Evolutionary conservation across 345 rosid genomes (phyloP).

Genomic region (Hevea brasiliensis): DNA sequence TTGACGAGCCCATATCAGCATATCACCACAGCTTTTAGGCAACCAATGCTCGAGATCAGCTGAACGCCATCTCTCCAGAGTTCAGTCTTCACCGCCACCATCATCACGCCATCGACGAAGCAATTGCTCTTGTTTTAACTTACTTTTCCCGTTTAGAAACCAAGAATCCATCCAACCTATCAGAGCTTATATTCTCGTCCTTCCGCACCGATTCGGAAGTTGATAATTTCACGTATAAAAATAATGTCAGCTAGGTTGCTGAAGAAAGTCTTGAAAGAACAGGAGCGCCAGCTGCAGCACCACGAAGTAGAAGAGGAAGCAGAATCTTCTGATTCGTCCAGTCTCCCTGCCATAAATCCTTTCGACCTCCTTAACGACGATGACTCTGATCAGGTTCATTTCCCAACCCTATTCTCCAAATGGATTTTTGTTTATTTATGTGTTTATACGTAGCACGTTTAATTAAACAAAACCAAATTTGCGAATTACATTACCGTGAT

Average conservation of each 20-base stretch:
- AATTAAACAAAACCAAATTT: background rate
- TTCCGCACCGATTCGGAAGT: background rate
- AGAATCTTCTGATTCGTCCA: slow-evolving; percentile 37
- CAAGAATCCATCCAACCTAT: background rate
- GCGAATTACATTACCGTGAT: no score
- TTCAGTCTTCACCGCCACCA: background rate
- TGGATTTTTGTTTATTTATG: background rate
- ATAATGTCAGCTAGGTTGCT: slow-evolving; percentile 73
- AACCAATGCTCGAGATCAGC: background rate
- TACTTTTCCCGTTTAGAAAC: background rate
- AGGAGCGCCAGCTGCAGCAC: slow-evolving; percentile 47
- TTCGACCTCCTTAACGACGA: slow-evolving; percentile 70
- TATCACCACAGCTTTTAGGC: background rate
- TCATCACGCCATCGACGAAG: background rate
- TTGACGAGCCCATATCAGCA: background rate
- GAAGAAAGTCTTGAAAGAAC: slow-evolving; percentile 75
- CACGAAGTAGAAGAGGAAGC: slow-evolving; percentile 45
- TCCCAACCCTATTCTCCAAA: background rate
- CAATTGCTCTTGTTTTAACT: background rate
- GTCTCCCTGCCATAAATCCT: slow-evolving; percentile 53
- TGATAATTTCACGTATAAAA: no score
- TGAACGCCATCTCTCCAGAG: background rate
- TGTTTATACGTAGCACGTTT: background rate
- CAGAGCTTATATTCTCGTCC: background rate
- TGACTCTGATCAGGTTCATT: slow-evolving; percentile 37